Percentiles rank a stretch among this genome's conserved stretches.
Evolutionary conservation across 345 rosid species (phyloP).

Genomic region (Raphanus sativus): DNA sequence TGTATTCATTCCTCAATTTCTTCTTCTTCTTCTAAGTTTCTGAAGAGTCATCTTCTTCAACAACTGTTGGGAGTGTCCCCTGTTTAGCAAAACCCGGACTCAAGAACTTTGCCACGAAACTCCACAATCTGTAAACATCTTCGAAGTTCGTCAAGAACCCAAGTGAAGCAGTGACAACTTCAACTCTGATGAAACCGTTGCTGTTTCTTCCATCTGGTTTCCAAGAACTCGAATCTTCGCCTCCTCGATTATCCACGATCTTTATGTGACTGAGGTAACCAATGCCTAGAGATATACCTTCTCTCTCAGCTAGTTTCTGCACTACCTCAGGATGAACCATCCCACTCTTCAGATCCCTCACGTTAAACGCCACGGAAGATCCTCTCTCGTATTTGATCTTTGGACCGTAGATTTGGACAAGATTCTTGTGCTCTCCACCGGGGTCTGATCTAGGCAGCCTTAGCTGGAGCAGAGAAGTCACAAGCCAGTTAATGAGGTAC

Average conservation of each 20-base stretch:
- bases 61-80: conserved; percentile 71
- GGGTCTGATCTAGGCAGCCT: conserved; percentile 64
- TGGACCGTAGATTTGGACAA: conserved; percentile 94
- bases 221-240: conserved; percentile 63
- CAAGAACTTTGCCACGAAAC: conserved; percentile 85
- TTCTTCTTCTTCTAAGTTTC: conserved; percentile 44
- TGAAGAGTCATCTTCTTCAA: conserved; percentile 53
- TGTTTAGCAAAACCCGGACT: conserved; percentile 67
- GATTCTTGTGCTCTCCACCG: conserved; percentile 50
- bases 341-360: conserved; percentile 67
- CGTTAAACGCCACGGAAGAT: conserved; percentile 90
- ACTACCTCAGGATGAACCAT: conserved; percentile 89
- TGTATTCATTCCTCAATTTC: too few relatives aligned
- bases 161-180: conserved; percentile 94
- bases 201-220: conserved; percentile 59
- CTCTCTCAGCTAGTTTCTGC: conserved; percentile 90
- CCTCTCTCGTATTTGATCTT: conserved; percentile 97
- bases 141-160: conserved; percentile 95
- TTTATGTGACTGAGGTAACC: conserved; percentile 92
- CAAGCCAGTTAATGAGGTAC: conserved; percentile 94
- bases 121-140: conserved; percentile 93
- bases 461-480: conserved; percentile 85
- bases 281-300: conserved; percentile 81
- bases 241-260: conserved; percentile 57
- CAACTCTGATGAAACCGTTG: conserved; percentile 66